These are phyloP conservation scores for Triticum monococcum DNA, from an alignment of 176 grass and related monocot genomes.

Conservation along the genomic window DNA sequence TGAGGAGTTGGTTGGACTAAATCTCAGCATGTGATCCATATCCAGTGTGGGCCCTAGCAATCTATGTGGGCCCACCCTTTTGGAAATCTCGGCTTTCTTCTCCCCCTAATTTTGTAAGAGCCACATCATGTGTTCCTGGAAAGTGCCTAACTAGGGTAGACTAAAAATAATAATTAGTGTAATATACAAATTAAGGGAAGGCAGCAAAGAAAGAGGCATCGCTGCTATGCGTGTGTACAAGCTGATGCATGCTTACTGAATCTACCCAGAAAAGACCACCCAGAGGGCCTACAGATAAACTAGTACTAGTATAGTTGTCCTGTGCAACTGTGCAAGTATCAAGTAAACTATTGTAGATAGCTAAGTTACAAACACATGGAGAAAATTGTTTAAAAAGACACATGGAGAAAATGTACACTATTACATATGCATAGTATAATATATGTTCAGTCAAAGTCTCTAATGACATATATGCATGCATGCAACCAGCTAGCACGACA, in stretches of 20 bases:
- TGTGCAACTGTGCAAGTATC: constrained; percentile 23
- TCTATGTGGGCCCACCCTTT: constrained; percentile 10
- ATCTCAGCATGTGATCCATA: constrained; percentile 29
- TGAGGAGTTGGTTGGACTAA: constrained; percentile 9
- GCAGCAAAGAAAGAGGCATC: neutral
- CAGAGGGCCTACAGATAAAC: neutral
- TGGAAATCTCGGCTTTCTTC: neutral
- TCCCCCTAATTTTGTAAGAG: constrained; percentile 15
- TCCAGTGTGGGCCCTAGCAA: constrained; percentile 20
- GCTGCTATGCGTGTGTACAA: neutral
- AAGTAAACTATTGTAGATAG: neutral
- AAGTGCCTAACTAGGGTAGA: neutral
- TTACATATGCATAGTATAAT: neutral
- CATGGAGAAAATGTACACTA: neutral
- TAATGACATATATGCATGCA: neutral
- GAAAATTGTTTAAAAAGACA: neutral
- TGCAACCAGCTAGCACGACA: neutral
- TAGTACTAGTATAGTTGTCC: neutral
- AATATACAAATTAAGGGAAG: neutral
- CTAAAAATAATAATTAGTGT: neutral
- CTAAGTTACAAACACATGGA: neutral
- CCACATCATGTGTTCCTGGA: neutral
- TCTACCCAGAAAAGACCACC: constrained; percentile 13
- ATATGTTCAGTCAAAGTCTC: neutral
- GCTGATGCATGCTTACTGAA: constrained; percentile 29